These are phyloP conservation scores for Flaveria brownii DNA, from an alignment of 129 eudicot genomes.

Conservation along the genomic window DNA sequence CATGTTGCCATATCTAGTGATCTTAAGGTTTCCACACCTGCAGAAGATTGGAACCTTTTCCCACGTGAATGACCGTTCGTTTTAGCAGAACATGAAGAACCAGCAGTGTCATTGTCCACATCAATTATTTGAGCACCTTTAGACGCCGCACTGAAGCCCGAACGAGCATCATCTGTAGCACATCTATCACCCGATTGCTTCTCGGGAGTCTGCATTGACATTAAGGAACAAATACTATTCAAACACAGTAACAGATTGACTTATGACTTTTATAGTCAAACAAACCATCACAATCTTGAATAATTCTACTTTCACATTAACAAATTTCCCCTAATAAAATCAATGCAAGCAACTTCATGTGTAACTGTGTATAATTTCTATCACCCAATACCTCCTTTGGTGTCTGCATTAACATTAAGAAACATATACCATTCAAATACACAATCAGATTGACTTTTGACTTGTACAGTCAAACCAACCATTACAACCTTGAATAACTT, in stretches of 20 bases:
- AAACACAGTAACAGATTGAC: neutral
- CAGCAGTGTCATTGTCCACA: neutral
- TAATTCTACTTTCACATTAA: neutral
- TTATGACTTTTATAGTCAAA: constrained; percentile 18
- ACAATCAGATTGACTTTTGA: neutral
- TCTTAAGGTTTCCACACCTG: neutral
- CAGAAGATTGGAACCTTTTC: neutral
- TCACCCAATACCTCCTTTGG: too few species aligned
- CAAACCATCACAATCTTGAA: neutral
- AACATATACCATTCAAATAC: neutral
- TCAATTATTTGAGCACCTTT: constrained; percentile 3
- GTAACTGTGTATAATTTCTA: too few species aligned
- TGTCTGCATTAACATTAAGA: neutral
- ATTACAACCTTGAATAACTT: neutral
- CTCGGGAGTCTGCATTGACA: constrained; percentile 18
- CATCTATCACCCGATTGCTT: neutral
- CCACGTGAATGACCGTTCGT: neutral
- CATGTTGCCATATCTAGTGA: neutral
- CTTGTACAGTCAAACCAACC: neutral
- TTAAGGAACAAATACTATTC: neutral
- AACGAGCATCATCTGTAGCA: neutral
- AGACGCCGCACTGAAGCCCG: constrained; percentile 14
- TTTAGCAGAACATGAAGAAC: neutral
- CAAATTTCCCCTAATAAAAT: neutral
- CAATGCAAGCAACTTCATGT: too few species aligned